Evolutionary conservation across 192 early-diverging fungal genomes (phyloP), one percentile per base, ranked within the genome.

Genomic region (Backusella circina): DNA sequence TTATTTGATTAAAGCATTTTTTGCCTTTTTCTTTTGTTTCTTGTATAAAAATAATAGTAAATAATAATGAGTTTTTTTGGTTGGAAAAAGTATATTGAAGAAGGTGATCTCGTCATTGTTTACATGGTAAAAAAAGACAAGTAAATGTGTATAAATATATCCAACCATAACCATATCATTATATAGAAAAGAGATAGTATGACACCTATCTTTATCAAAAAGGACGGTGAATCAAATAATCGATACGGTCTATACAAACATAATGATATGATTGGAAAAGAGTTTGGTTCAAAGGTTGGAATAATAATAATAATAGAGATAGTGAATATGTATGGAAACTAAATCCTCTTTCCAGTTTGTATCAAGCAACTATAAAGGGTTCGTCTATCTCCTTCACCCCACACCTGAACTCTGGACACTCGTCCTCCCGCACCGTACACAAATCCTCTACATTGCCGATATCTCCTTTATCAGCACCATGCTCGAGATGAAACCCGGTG

Each of bases 401-500:
- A 97, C 96, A 1, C 97, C 97, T 1, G 97, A 97, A 76, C 89
- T 99, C 30, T 99, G 97, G 97, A 99, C 97, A 0, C 83, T 90
- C 64, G 87, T 90, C 8, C 85, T 99, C 16, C 96, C 96, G 13
- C 97, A 99, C 77, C 89, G 97, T 47, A 99, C 97, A 12, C 97
- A 99, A 83, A 99, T 99, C 50, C 84, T 99, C 26, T 99, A 99
- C 76, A 80, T 93, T 67, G 91, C 96, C 21, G 97, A 99, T 78
- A 99, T 99, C 79, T 94, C 97, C 15, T 91, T 96, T 54, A 92
- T 99, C 26, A 91, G 90, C 15, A 79, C 88, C 36, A 87, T 89
- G 69, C 88, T 99, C 67, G 93, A 97, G 65, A 83, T 98, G 72
- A 89, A 86, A 71, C 96, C 96, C 5, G 96, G 97, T 18, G 88